phyloP scores from a whole-genome alignment of 352 stramenopile species.

The Phytophthora citrophthora region DNA sequence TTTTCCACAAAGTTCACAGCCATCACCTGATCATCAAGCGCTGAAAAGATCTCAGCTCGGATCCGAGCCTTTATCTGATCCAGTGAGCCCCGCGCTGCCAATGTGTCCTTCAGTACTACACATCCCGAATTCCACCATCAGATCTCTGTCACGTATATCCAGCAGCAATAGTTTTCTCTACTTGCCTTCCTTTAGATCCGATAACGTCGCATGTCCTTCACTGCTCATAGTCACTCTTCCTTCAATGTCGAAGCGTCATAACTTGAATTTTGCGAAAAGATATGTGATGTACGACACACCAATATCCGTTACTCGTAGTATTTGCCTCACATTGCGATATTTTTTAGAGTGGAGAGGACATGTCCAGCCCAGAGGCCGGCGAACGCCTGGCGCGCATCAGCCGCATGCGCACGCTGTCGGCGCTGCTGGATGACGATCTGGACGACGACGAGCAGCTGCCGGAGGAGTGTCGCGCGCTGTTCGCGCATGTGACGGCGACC shows the following conservation, averaged over 20 bases:
- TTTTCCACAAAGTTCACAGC: background rate
- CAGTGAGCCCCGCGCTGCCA: slow-evolving; percentile 76
- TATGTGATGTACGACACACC: slow-evolving; percentile 9
- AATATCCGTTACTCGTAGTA: slow-evolving; percentile 22
- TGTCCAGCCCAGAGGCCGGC: slow-evolving; percentile 26
- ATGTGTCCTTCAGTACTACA: slow-evolving; percentile 83
- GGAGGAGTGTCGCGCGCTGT: slow-evolving; percentile 56
- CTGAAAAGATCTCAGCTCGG: slow-evolving; percentile 85
- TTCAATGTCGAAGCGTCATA: slow-evolving; percentile 10
- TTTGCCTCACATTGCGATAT: slow-evolving; percentile 20
- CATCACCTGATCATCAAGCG: slow-evolving; percentile 76
- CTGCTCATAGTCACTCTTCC: slow-evolving; percentile 9
- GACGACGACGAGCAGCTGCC: slow-evolving; percentile 62
- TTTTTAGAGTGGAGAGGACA: slow-evolving; percentile 9
- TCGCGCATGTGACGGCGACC: slow-evolving; percentile 37
- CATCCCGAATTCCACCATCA: background rate
- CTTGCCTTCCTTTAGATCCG: slow-evolving; percentile 63
- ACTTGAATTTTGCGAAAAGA: slow-evolving; percentile 1
- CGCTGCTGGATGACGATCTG: slow-evolving; percentile 72
- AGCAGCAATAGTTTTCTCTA: background rate
- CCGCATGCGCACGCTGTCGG: slow-evolving; percentile 83
- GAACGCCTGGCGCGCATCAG: slow-evolving; percentile 58
- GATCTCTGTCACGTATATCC: background rate
- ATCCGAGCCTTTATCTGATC: slow-evolving; percentile 87
- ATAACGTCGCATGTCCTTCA: slow-evolving; percentile 42